A percentile compares a stretch with the other conserved stretches of the same genome.
phyloP scores from a whole-genome alignment of 495 filamentous ascomycete genomes.

The Penicillium soppii region DNA sequence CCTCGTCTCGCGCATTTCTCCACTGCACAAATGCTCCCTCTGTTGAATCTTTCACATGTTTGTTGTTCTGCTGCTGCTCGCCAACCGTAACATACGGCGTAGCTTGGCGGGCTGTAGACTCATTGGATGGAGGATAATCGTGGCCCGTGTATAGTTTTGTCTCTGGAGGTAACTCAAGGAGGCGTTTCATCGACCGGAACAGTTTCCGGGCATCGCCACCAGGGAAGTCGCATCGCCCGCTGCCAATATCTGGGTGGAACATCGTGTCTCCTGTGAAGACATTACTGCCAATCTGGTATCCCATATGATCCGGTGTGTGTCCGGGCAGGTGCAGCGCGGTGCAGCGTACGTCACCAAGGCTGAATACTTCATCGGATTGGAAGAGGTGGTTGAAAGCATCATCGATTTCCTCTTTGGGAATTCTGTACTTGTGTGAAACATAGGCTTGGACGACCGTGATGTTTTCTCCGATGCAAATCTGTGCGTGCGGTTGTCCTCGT shows the following conservation, averaged over 20 bases:
- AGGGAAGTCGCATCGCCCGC: conserved; percentile 56
- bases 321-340: conserved; percentile 51
- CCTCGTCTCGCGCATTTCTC: conserved; percentile 40
- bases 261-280: conserved; percentile 56
- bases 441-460: conserved; percentile 44
- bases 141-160: conserved; percentile 41
- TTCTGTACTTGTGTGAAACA: conserved; percentile 44
- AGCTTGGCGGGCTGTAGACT: conserved; percentile 12
- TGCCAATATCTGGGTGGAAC: conserved; percentile 55
- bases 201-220: conserved; percentile 42
- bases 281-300: conserved; percentile 54
- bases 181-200: conserved; percentile 39
- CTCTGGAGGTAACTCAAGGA: conserved; percentile 44
- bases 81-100: conserved; percentile 43
- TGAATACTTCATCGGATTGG: conserved; percentile 46
- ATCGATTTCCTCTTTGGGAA: conserved; percentile 33
- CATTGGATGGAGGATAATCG: conserved; percentile 40
- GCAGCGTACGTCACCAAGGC: conserved; percentile 40
- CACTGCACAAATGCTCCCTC: conserved; percentile 46
- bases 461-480: conserved; percentile 49
- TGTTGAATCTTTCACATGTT: conserved; percentile 43
- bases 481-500: conserved; percentile 14
- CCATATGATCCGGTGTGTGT: conserved; percentile 57
- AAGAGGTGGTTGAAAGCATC: conserved; percentile 48
- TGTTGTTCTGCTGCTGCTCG: conserved; percentile 47